Percentiles rank a stretch among this genome's conserved stretches.
phyloP scores from a whole-genome alignment of 2,329 filamentous ascomycete species.

The Trichoderma atrobrunneum region DNA sequence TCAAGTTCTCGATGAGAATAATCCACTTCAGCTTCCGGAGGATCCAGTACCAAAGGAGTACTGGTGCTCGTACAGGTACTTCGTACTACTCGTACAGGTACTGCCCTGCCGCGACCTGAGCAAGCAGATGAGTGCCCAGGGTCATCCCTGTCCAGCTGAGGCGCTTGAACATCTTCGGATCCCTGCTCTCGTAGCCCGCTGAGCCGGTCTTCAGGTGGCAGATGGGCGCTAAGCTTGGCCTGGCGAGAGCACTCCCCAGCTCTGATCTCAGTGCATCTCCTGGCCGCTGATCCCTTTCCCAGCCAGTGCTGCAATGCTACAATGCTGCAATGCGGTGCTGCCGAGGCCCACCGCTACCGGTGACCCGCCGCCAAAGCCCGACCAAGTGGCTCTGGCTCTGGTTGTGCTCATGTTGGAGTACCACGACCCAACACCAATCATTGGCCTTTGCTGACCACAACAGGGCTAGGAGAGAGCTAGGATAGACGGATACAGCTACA shows the following conservation, averaged over 20 bases:
- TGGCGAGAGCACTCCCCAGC: not conserved
- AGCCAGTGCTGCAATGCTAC: constrained; percentile 10
- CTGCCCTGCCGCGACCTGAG: not conserved
- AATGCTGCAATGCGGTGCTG: constrained; percentile 16
- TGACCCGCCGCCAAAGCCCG: constrained; percentile 19
- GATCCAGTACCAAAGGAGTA: not conserved
- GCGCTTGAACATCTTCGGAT: constrained; percentile 5
- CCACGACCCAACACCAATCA: not conserved
- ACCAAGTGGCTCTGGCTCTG: constrained; percentile 10
- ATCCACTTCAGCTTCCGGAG: not conserved
- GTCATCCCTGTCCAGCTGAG: constrained; percentile 18
- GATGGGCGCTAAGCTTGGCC: constrained; percentile 14
- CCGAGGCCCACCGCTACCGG: constrained; percentile 5
- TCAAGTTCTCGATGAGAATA: not conserved
- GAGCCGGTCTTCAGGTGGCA: constrained; percentile 18
- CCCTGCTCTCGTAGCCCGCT: constrained; percentile 1
- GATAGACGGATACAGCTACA: constrained; percentile 18
- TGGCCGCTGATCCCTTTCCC: constrained; percentile 16
- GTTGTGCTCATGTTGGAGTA: not conserved
- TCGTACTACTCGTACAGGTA: not conserved
- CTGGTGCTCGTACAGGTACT: not conserved
- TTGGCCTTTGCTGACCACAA: not conserved
- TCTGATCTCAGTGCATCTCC: constrained; percentile 16
- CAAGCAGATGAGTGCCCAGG: not conserved
- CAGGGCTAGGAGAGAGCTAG: not conserved